These are phyloP conservation scores for Pseudonectria buxi DNA, from an alignment of 2,329 filamentous ascomycete species.

Conservation along the genomic window DNA sequence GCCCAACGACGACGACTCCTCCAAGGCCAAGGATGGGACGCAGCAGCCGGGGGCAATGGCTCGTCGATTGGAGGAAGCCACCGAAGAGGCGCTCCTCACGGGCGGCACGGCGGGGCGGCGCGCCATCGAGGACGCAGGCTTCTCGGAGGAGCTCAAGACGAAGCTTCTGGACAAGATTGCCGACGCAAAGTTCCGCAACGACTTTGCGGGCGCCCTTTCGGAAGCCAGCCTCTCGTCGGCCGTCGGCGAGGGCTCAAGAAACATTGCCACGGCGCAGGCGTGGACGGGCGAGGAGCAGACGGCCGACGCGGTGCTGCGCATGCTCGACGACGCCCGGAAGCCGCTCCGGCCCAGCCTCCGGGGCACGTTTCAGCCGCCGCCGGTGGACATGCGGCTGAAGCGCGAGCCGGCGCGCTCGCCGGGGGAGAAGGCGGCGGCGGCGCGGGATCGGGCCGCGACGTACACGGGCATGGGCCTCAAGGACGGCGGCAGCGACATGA, in stretches of 20 bases:
- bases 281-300: slow-evolving; percentile 76
- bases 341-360: slow-evolving; percentile 50
- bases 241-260: slow-evolving; percentile 62
- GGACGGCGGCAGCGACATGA: slow-evolving; percentile 46
- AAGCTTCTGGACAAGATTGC: slow-evolving; percentile 51
- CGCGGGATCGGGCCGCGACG: slow-evolving; percentile 49
- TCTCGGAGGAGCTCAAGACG: slow-evolving; percentile 56
- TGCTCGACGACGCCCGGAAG: slow-evolving; percentile 75
- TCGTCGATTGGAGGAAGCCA: slow-evolving; percentile 53
- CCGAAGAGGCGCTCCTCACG: slow-evolving; percentile 53
- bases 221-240: slow-evolving; percentile 43
- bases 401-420: slow-evolving; percentile 32
- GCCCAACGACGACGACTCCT: too few relatives aligned
- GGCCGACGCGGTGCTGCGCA: slow-evolving; percentile 72
- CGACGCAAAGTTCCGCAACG: slow-evolving; percentile 46
- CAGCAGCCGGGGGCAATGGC: slow-evolving; percentile 45
- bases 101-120: slow-evolving; percentile 54
- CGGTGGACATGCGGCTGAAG: slow-evolving; percentile 47
- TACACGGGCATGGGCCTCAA: slow-evolving; percentile 45
- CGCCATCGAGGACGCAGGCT: slow-evolving; percentile 55
- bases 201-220: slow-evolving; percentile 42
- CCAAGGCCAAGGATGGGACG: slow-evolving; percentile 6
- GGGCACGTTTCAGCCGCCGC: slow-evolving; percentile 38
- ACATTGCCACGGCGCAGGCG: slow-evolving; percentile 58
- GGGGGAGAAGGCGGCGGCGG: slow-evolving; percentile 44